Conservation (phyloP, 177 flowering plant species). For the Vitis hybrid region DNA sequence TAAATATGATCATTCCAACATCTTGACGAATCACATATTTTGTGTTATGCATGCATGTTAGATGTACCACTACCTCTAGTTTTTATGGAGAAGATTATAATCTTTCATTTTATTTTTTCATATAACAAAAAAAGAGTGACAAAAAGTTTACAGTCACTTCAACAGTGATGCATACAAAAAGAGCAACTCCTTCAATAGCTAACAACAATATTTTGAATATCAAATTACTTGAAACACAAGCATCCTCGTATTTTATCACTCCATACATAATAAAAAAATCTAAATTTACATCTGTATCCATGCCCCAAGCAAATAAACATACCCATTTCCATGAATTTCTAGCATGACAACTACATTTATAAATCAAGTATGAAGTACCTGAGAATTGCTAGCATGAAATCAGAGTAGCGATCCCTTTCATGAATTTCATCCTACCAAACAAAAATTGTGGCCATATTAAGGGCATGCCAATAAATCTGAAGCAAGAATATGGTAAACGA, state of each 20-base stretch:
- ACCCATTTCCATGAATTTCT: not conserved
- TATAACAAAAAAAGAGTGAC: too few relatives aligned
- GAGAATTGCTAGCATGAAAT: conserved; percentile 86
- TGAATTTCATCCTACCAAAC: conserved; percentile 93
- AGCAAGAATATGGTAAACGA: not conserved
- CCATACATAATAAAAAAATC: not conserved
- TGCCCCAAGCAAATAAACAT: not conserved
- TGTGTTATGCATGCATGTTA: too few relatives aligned
- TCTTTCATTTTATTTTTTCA: not conserved
- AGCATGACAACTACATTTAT: not conserved
- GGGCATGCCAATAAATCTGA: not conserved
- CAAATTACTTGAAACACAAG: not conserved
- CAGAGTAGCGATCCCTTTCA: conserved; percentile 94
- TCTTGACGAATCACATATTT: too few relatives aligned
- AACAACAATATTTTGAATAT: not conserved
- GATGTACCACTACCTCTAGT: too few relatives aligned
- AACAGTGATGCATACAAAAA: not conserved
- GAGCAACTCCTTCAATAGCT: not conserved
- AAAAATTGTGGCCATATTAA: not conserved
- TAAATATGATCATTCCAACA: too few relatives aligned
- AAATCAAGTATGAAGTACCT: conserved; percentile 44
- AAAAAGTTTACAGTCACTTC: too few relatives aligned
- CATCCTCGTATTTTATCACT: not conserved
- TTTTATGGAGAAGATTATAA: too few relatives aligned
- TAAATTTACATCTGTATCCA: not conserved